Base-by-base conservation (phyloP, 257 asterid genomes). In the Jacaranda copaia region DNA sequence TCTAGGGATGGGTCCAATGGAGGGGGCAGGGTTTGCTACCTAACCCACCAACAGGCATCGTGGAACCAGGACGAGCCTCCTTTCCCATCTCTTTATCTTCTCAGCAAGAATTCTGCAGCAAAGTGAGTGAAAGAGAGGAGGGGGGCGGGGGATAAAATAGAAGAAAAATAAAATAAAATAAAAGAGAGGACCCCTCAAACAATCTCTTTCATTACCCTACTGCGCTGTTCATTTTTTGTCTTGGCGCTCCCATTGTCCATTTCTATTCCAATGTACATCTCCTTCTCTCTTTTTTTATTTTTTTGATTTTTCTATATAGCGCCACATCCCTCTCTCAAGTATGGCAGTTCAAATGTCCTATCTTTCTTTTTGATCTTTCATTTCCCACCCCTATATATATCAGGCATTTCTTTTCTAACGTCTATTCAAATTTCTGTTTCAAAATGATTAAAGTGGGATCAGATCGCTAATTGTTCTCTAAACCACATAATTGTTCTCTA, bases 41-140 rank as follows among this genome's bases (percentile, higher is more conserved):
- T 82, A 83, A 89, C 88, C 90, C 83, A 84, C 96, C 88, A 89
- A 88, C 94, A 89, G 20, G 79, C 82, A 87, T 89, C 94, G 86
- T 93, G 98, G 89, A 25, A 81, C 52, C 74, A 73, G 76, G 81
- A 14, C 79, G 1, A 3, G 13, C 76, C 77, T 19, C 79, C 76
- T 45, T 43, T 67, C 82, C 80, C 66, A 68, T 67, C 43, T 42
- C 77, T 53, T 65, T 72, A 49, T 46, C 67, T 48, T 73, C 81
- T 48, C 80, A 35, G 64, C 61, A 64, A 60, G 72, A 60, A 73
- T 39, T 73, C 75, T 68, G 71, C 64, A 65, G 43, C 48, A 8
- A 10, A 16, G 40, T 18, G 56, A 36, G 25, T 65, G 25, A 67
- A 60, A 39, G 48, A 12, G 20, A 46, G 56, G 59, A 15, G 57